These are phyloP conservation scores for Gloeopeniophorella convolvens DNA, from an alignment of 768 basidiomycete genomes.

Conservation along the genomic window DNA sequence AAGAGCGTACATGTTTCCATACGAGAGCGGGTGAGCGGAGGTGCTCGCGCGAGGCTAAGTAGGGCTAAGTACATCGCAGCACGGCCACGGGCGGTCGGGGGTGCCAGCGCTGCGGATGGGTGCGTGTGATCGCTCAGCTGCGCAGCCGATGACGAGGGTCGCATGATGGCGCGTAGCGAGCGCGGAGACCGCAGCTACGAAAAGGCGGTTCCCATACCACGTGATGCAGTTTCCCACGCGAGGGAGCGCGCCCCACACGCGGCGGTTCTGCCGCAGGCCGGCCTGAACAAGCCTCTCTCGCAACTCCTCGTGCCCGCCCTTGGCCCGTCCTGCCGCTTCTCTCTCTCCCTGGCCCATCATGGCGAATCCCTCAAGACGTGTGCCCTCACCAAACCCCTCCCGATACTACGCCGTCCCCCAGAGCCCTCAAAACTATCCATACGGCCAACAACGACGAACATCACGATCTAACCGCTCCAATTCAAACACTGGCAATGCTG, in stretches of 20 bases:
- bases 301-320: neutral
- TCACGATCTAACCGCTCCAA: conserved; percentile 20
- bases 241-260: too few relatives aligned
- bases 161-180: too few relatives aligned
- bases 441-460: conserved; percentile 15
- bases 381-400: conserved; percentile 29
- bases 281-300: neutral
- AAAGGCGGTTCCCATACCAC: too few relatives aligned
- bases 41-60: too few relatives aligned
- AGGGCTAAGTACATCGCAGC: too few relatives aligned
- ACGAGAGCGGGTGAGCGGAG: too few relatives aligned
- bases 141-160: too few relatives aligned
- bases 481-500: conserved; percentile 8
- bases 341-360: conserved; percentile 1
- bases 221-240: too few relatives aligned
- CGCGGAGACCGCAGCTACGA: too few relatives aligned
- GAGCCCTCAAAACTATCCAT: conserved; percentile 33
- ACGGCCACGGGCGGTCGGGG: too few relatives aligned
- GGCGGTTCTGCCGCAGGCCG: neutral
- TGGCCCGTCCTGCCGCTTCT: neutral
- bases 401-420: conserved; percentile 66
- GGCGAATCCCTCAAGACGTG: conserved; percentile 17
- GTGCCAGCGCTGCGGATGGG: too few relatives aligned
- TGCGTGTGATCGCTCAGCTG: neutral
- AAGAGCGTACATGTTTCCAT: too few relatives aligned